Percentiles rank a stretch among this genome's conserved stretches.
Conservation (phyloP, 2,329 filamentous ascomycete species). For the Penicillium sp. region DNA sequence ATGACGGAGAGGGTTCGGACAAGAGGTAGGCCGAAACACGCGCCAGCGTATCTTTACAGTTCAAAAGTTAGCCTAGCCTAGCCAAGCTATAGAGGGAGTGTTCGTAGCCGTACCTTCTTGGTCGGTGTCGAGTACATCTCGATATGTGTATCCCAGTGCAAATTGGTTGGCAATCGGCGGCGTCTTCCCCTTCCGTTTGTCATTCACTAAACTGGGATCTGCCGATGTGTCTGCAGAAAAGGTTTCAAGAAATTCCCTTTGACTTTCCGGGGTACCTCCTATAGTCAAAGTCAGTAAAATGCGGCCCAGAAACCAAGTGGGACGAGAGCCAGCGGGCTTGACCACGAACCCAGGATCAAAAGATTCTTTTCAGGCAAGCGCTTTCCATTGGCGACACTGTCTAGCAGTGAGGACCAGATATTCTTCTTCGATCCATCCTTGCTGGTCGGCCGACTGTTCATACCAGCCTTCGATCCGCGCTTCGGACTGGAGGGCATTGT, state of each 20-base stretch:
- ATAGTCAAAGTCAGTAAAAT: conserved; percentile 24
- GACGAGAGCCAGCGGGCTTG: conserved; percentile 1
- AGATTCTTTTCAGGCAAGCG: conserved; percentile 87
- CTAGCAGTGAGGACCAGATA: conserved; percentile 91
- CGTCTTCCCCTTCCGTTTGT: conserved; percentile 51
- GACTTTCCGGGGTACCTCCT: conserved; percentile 78
- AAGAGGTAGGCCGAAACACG: conserved; percentile 85
- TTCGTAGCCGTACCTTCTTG: conserved; percentile 65
- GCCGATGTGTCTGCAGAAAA: conserved; percentile 42
- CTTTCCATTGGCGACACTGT: conserved; percentile 84
- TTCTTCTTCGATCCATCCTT: conserved; percentile 71
- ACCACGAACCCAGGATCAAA: conserved; percentile 67
- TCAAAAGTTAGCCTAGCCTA: conserved; percentile 4
- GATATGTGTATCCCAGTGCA: conserved; percentile 89
- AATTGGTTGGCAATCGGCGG: conserved; percentile 87
- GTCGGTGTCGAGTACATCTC: conserved; percentile 87
- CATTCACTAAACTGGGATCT: conserved; percentile 41
- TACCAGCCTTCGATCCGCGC: conserved; percentile 31
- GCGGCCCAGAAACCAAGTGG: conserved; percentile 1
- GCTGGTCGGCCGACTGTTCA: conserved; percentile 44
- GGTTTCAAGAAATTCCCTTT: conserved; percentile 74
- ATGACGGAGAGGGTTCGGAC: conserved; percentile 75
- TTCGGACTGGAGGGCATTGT: conserved; percentile 39
- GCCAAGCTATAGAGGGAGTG: background rate
- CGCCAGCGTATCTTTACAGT: conserved; percentile 70